Percentiles rank a stretch among this genome's conserved stretches.
Evolutionary conservation across 2,329 filamentous ascomycete genomes (phyloP).

Genomic region (Talaromyces sp.): DNA sequence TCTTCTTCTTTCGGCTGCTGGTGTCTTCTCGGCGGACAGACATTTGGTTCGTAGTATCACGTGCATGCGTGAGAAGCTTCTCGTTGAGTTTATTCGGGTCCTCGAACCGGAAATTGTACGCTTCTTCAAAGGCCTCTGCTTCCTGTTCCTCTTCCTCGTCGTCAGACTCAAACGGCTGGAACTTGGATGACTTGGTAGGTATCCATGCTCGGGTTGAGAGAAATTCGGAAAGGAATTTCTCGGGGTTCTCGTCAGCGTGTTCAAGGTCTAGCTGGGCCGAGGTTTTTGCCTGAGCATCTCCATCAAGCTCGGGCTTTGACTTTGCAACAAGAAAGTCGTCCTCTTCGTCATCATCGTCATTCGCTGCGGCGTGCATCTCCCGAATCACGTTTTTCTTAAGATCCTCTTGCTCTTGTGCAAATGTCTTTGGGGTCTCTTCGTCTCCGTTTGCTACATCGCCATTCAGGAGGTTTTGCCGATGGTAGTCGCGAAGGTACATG

Average conservation of each 20-base stretch:
- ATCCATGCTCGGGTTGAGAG: constrained; percentile 89
- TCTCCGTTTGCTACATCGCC: constrained; percentile 58
- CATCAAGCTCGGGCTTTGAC: constrained; percentile 33
- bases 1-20: constrained; percentile 67
- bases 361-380: constrained; percentile 66
- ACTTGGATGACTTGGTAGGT: constrained; percentile 58
- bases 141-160: constrained; percentile 69
- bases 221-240: constrained; percentile 91
- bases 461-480: constrained; percentile 78
- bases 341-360: constrained; percentile 54
- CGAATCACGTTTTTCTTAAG: constrained; percentile 71
- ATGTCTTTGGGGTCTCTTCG: constrained; percentile 59
- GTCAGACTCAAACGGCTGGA: constrained; percentile 85
- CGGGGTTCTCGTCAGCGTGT: constrained; percentile 79
- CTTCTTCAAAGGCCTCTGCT: constrained; percentile 83
- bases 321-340: constrained; percentile 73
- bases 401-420: constrained; percentile 80
- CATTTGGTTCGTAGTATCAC: constrained; percentile 73
- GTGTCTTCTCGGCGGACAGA: constrained; percentile 81
- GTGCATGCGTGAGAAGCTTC: constrained; percentile 78
- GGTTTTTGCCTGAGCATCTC: constrained; percentile 24
- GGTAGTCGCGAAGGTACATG: constrained; percentile 82
- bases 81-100: constrained; percentile 85
- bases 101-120: constrained; percentile 95
- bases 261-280: constrained; percentile 61